A percentile compares a stretch with the other conserved stretches of the same genome.
phyloP scores from a whole-genome alignment of 2,329 filamentous ascomycete genomes.

The Fusarium ramigenum region DNA sequence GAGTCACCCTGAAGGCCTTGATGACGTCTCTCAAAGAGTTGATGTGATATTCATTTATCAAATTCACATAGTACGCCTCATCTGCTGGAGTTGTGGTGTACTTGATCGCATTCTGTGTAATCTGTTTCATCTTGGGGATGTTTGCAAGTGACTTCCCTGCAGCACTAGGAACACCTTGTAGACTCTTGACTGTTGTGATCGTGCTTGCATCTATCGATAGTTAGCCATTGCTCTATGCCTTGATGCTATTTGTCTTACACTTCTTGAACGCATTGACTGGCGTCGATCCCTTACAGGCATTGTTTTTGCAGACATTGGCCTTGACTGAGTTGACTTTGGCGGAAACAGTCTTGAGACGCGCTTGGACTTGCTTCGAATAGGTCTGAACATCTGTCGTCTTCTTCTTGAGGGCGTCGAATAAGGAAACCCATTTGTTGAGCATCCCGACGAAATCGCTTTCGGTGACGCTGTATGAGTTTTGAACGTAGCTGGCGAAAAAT shows the following conservation, averaged over 20 bases:
- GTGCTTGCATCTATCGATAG: background rate
- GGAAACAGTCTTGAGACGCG: conserved; percentile 3
- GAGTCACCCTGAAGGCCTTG: background rate
- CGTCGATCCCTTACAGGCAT: background rate
- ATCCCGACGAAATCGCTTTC: conserved; percentile 10
- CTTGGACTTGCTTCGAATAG: conserved; percentile 1
- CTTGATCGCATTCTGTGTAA: background rate
- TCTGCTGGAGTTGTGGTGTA: background rate
- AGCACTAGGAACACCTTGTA: background rate
- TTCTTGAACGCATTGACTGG: background rate
- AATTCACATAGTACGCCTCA: background rate
- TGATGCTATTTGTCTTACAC: background rate
- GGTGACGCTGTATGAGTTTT: conserved; percentile 2
- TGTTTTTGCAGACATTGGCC: background rate
- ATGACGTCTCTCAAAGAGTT: background rate
- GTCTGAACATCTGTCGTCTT: conserved; percentile 5
- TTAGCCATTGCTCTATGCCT: rapidly evolving
- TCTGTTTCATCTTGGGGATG: background rate
- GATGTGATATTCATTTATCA: background rate
- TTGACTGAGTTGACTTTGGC: background rate
- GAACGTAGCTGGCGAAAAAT: conserved; percentile 4
- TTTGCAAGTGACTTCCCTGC: background rate
- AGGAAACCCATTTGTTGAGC: conserved; percentile 9
- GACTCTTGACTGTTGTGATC: background rate
- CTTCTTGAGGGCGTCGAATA: conserved; percentile 4